These are phyloP conservation scores for Leucosporidium yakuticum DNA, from an alignment of 768 basidiomycete species.

Conservation along the genomic window DNA sequence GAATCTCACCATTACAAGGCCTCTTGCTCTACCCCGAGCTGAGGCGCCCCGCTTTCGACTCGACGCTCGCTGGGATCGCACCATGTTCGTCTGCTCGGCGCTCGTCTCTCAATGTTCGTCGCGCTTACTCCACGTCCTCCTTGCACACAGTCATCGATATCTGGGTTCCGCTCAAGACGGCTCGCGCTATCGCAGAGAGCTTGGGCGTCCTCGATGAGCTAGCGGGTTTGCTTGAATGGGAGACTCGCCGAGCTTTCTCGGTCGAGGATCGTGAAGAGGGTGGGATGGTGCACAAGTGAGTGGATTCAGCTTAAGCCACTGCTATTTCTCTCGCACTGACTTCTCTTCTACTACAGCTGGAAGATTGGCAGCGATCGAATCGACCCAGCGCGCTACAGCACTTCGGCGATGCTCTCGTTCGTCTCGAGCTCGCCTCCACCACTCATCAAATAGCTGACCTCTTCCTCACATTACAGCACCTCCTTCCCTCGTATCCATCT, in stretches of 20 bases:
- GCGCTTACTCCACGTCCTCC: not conserved
- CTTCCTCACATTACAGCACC: not conserved
- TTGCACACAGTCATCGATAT: constrained; percentile 17
- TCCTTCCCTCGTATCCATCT: constrained; percentile 26
- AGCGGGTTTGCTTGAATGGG: constrained; percentile 18
- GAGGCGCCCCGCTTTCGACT: constrained; percentile 5
- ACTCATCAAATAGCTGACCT: not conserved
- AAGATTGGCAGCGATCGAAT: constrained; percentile 12
- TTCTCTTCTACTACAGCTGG: constrained; percentile 9
- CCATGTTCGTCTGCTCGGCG: constrained; percentile 11
- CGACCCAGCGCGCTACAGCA: constrained; percentile 16
- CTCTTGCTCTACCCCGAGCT: constrained; percentile 12
- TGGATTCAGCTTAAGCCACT: too few relatives aligned
- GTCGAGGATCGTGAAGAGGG: constrained; percentile 32
- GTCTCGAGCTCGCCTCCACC: not conserved
- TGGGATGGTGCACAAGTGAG: constrained; percentile 8
- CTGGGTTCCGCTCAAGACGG: constrained; percentile 17
- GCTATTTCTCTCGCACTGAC: not conserved
- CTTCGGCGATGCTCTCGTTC: constrained; percentile 23
- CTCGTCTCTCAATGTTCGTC: not conserved
- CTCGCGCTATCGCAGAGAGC: constrained; percentile 5
- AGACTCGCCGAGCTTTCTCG: constrained; percentile 21
- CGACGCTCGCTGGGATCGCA: constrained; percentile 16
- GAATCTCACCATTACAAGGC: constrained; percentile 15
- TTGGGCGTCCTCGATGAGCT: constrained; percentile 19